phyloP scores from a whole-genome alignment of 306 rosid species.

The Macrotyloma uniflorum region DNA sequence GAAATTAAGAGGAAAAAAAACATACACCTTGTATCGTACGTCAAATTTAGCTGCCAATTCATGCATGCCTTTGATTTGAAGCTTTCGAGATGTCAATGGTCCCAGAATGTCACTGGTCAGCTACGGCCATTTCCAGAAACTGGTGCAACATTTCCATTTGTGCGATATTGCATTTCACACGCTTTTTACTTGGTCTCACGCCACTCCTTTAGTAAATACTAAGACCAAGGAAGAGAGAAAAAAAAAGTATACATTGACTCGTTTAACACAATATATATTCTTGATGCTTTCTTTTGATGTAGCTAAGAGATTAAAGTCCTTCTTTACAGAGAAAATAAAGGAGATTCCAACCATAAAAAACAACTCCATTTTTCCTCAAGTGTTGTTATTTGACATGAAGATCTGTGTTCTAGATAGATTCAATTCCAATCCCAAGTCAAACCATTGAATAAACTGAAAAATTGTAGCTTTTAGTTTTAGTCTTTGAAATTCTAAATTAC shows the following conservation, averaged over 20 bases:
- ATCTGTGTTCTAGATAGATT: not conserved
- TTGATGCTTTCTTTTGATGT: not conserved
- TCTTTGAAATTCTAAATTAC: not conserved
- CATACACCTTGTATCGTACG: not conserved
- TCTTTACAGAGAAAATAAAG: not conserved
- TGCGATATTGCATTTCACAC: constrained; percentile 19
- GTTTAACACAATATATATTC: no score
- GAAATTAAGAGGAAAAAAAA: no score
- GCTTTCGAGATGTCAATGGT: not conserved
- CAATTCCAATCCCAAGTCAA: not conserved
- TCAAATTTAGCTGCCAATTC: no score
- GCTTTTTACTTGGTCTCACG: constrained; percentile 24
- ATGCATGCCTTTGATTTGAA: not conserved
- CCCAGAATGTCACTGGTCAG: not conserved
- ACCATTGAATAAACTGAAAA: no score
- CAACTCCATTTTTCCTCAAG: not conserved
- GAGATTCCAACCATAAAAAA: not conserved
- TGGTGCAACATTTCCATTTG: not conserved
- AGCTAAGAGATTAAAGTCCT: not conserved
- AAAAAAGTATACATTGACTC: not conserved
- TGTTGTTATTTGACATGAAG: not conserved
- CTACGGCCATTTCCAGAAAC: not conserved
- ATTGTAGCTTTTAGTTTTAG: not conserved
- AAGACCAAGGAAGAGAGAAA: not conserved
- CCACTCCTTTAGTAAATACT: constrained; percentile 5